phyloP scores from a whole-genome alignment of 352 stramenopile species.

The Blastocystis sp. region DNA sequence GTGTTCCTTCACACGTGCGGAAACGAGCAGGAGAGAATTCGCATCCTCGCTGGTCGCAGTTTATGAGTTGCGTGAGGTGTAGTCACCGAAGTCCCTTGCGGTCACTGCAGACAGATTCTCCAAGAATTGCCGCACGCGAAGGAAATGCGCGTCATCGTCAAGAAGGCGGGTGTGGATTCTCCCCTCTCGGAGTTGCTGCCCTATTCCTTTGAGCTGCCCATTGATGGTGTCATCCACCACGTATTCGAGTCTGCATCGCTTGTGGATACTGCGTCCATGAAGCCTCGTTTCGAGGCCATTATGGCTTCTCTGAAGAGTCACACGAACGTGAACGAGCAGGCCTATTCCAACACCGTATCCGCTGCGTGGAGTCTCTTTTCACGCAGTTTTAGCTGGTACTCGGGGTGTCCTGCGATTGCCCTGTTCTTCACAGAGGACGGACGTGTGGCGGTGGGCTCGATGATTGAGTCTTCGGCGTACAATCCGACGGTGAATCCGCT shows the following conservation, averaged over 20 bases:
- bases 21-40: constrained; percentile 4
- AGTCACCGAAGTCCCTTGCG: constrained; percentile 67
- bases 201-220: constrained; percentile 71
- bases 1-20: constrained; percentile 24
- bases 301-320: not conserved
- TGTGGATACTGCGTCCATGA: not conserved
- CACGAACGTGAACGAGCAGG: not conserved
- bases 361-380: not conserved
- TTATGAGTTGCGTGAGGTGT: not conserved
- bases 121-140: constrained; percentile 35
- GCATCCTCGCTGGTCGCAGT: constrained; percentile 34
- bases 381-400: constrained; percentile 28
- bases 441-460: not conserved
- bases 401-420: not conserved
- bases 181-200: constrained; percentile 25
- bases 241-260: constrained; percentile 33
- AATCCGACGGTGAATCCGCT: constrained; percentile 55
- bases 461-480: constrained; percentile 61
- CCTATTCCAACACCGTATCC: not conserved
- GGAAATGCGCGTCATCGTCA: constrained; percentile 54
- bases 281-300: not conserved
- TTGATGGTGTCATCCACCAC: constrained; percentile 55
- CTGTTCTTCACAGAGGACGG: constrained; percentile 6
- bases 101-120: constrained; percentile 67
- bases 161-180: constrained; percentile 49